These are phyloP conservation scores for Xylariaceae sp. DNA, from an alignment of 2,329 filamentous ascomycete genomes.

Conservation along the genomic window DNA sequence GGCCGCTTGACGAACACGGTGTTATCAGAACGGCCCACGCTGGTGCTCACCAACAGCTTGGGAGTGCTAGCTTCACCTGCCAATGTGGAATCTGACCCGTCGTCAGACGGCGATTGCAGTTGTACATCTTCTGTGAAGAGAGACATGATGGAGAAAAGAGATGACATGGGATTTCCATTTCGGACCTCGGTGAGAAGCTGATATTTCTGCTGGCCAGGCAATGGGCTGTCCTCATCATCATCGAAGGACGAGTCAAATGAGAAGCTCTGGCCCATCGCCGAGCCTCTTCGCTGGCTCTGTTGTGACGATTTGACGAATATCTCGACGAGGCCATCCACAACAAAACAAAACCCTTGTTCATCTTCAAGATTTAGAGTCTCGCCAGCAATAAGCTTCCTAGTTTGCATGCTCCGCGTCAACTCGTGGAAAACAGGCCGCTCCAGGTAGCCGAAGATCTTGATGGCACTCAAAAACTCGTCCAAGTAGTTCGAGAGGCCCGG, in stretches of 20 bases:
- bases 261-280: slow-evolving; percentile 37
- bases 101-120: slow-evolving; percentile 65
- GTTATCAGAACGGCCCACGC: slow-evolving; percentile 13
- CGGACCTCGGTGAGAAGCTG: slow-evolving; percentile 95
- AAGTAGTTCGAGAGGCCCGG: slow-evolving; percentile 91
- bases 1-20: slow-evolving; percentile 14
- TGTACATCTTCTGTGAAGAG: slow-evolving; percentile 94
- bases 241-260: slow-evolving; percentile 49
- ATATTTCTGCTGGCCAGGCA: slow-evolving; percentile 73
- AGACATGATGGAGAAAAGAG: slow-evolving; percentile 92
- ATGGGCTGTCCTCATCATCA: slow-evolving; percentile 60
- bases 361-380: slow-evolving; percentile 94
- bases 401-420: slow-evolving; percentile 96
- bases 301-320: slow-evolving; percentile 91
- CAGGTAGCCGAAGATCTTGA: slow-evolving; percentile 97
- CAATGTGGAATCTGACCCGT: slow-evolving; percentile 32
- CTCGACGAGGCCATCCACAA: slow-evolving; percentile 92
- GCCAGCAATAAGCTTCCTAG: slow-evolving; percentile 88
- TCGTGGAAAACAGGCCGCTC: slow-evolving; percentile 97
- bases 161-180: slow-evolving; percentile 97
- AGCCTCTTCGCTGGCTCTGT: slow-evolving; percentile 21
- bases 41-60: slow-evolving; percentile 23
- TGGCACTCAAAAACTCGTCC: slow-evolving; percentile 95
- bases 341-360: slow-evolving; percentile 95
- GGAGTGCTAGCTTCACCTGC: slow-evolving; percentile 26